These are phyloP conservation scores for Lichtheimia ornata DNA, from an alignment of 371 early-diverging fungal species.

Conservation along the genomic window DNA sequence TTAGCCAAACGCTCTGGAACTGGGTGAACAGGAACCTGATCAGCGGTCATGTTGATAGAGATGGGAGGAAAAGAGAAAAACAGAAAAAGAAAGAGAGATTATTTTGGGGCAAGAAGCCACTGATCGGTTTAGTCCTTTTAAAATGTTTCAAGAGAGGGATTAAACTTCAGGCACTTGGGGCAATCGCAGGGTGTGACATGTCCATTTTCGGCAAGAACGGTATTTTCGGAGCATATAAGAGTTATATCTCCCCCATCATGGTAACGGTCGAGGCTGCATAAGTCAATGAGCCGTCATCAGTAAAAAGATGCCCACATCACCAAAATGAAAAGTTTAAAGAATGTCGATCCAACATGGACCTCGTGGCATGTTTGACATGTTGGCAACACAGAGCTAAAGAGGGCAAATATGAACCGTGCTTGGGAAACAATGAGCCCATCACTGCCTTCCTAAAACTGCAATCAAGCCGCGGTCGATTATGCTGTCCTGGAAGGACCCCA, in stretches of 20 bases:
- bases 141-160: neutral
- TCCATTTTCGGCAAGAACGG: too few species aligned
- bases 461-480: conserved; percentile 10
- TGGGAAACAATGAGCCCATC: conserved; percentile 2
- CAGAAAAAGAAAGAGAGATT: neutral
- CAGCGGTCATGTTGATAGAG: neutral
- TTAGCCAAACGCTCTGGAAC: conserved; percentile 62
- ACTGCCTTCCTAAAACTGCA: conserved; percentile 12
- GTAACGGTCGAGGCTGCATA: too few species aligned
- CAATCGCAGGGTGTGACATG: neutral
- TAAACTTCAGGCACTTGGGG: neutral
- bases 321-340: too few species aligned
- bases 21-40: conserved; percentile 29
- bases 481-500: conserved; percentile 13
- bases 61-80: neutral
- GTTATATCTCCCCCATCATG: too few species aligned
- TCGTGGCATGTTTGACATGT: neutral
- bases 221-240: too few species aligned
- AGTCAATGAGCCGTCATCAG: too few species aligned
- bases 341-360: neutral
- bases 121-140: conserved; percentile 2
- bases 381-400: neutral
- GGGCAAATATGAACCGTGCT: neutral
- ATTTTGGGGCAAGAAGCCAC: neutral
- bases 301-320: too few species aligned